These are phyloP conservation scores for Fusarium drepaniforme DNA, from an alignment of 2,329 filamentous ascomycete species.

Conservation along the genomic window DNA sequence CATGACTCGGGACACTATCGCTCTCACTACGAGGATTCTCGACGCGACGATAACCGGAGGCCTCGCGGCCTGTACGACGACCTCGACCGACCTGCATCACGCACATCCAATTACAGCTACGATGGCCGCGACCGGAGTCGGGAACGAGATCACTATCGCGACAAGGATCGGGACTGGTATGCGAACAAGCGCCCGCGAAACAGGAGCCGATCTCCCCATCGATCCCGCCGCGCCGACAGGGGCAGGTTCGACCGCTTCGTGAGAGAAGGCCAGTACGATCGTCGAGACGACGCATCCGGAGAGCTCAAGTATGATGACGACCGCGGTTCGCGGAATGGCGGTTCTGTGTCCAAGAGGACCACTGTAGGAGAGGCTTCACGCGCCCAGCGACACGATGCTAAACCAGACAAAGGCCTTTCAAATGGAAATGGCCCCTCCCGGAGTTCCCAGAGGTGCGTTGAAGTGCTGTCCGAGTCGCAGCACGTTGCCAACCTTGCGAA, in stretches of 20 bases:
- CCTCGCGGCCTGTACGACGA: slow-evolving; percentile 67
- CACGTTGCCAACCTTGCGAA: slow-evolving; percentile 18
- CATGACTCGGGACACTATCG: slow-evolving; percentile 71
- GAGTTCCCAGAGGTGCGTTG: slow-evolving; percentile 36
- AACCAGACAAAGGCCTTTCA: slow-evolving; percentile 68
- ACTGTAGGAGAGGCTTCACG: slow-evolving; percentile 69
- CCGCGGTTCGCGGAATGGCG: slow-evolving; percentile 56
- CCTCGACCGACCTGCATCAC: slow-evolving; percentile 63
- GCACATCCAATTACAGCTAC: slow-evolving; percentile 58
- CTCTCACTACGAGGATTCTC: slow-evolving; percentile 71
- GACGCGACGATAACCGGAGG: slow-evolving; percentile 60
- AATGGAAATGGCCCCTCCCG: slow-evolving; percentile 36
- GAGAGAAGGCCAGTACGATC: slow-evolving; percentile 46
- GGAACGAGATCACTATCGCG: slow-evolving; percentile 51
- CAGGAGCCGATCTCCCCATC: slow-evolving; percentile 65
- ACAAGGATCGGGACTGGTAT: slow-evolving; percentile 60
- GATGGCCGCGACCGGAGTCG: slow-evolving; percentile 60
- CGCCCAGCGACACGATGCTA: slow-evolving; percentile 73
- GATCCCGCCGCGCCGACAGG: slow-evolving; percentile 53
- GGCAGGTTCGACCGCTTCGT: slow-evolving; percentile 51
- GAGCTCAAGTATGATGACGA: slow-evolving; percentile 59
- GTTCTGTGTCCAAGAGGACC: slow-evolving; percentile 74
- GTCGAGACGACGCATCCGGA: slow-evolving; percentile 34
- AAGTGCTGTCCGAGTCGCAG: not conserved
- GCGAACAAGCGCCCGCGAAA: slow-evolving; percentile 68